phyloP scores from a whole-genome alignment of 2,329 filamentous ascomycete genomes.

The Fusarium redolens region DNA sequence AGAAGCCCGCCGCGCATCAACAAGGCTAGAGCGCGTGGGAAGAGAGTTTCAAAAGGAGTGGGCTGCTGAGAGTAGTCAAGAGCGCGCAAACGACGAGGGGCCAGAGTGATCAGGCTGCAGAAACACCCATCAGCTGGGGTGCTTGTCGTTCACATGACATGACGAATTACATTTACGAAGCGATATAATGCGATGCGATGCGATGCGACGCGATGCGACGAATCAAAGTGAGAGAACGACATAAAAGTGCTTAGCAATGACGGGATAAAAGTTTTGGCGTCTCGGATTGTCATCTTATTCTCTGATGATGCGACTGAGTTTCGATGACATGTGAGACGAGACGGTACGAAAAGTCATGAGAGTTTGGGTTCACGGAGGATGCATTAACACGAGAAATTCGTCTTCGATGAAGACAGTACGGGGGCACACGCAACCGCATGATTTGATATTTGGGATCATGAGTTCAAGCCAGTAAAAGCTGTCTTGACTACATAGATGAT shows the following conservation, averaged over 20 bases:
- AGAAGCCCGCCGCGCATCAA: slow-evolving; percentile 65
- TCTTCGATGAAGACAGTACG: background rate
- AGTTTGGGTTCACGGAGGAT: background rate
- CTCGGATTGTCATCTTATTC: slow-evolving; percentile 1
- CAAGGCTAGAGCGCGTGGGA: slow-evolving; percentile 65
- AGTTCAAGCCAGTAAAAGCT: slow-evolving; percentile 4
- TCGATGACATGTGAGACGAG: background rate
- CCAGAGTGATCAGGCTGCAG: slow-evolving; percentile 37
- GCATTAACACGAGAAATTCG: background rate
- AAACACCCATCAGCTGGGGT: background rate
- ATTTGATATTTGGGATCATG: slow-evolving; percentile 2
- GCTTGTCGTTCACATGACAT: slow-evolving; percentile 21
- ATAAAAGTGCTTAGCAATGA: background rate
- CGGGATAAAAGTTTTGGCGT: slow-evolving; percentile 10
- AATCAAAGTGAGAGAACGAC: slow-evolving; percentile 4
- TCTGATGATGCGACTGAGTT: slow-evolving; percentile 12
- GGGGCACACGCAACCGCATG: background rate
- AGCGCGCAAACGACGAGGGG: slow-evolving; percentile 40
- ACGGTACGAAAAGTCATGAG: background rate
- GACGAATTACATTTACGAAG: slow-evolving; percentile 42
- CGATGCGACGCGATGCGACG: slow-evolving; percentile 26
- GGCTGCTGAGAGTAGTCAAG: slow-evolving; percentile 48
- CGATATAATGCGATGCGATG: slow-evolving; percentile 34
- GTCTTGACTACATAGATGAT: slow-evolving; percentile 13
- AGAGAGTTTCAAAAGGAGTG: slow-evolving; percentile 66